These are phyloP conservation scores for Haplosporangium sp. DNA, from an alignment of 371 early-diverging fungal genomes.

Conservation along the genomic window DNA sequence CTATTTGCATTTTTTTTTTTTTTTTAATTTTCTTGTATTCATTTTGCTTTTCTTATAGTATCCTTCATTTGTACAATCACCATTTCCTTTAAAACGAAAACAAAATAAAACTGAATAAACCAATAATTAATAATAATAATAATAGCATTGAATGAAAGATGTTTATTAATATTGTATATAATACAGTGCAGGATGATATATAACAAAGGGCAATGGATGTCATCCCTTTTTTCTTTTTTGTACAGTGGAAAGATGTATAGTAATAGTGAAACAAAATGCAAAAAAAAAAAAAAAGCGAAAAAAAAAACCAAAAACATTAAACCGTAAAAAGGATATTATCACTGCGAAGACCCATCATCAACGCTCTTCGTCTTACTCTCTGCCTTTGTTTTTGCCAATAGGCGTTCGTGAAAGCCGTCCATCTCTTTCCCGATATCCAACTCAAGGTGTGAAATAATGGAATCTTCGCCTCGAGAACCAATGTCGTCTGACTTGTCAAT, in stretches of 20 bases:
- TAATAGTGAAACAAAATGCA: neutral
- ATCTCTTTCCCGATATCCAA: conserved; percentile 50
- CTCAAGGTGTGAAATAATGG: conserved; percentile 41
- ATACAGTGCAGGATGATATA: neutral
- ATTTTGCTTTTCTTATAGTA: neutral
- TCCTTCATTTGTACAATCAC: neutral
- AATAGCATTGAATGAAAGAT: neutral
- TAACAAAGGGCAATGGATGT: neutral
- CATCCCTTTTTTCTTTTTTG: neutral
- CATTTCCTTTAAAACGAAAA: neutral
- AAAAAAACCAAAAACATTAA: neutral
- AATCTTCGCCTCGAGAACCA: conserved; percentile 18
- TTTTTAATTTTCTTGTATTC: neutral
- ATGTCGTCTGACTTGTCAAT: conserved; percentile 1
- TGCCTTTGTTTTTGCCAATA: conserved; percentile 12
- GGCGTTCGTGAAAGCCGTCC: conserved; percentile 40
- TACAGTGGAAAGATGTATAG: neutral
- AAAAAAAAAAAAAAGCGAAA: conserved; percentile 2
- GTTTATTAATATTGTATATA: neutral
- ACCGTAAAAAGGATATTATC: neutral
- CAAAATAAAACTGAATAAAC: neutral
- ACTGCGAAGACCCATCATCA: too few species aligned
- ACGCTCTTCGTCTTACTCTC: neutral
- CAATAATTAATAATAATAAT: neutral
- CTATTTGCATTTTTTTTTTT: conserved; percentile 4